Evolutionary conservation across 352 stramenopile genomes (phyloP), one percentile per base, ranked within the genome.

Genomic region (Aphanomyces astaci): DNA sequence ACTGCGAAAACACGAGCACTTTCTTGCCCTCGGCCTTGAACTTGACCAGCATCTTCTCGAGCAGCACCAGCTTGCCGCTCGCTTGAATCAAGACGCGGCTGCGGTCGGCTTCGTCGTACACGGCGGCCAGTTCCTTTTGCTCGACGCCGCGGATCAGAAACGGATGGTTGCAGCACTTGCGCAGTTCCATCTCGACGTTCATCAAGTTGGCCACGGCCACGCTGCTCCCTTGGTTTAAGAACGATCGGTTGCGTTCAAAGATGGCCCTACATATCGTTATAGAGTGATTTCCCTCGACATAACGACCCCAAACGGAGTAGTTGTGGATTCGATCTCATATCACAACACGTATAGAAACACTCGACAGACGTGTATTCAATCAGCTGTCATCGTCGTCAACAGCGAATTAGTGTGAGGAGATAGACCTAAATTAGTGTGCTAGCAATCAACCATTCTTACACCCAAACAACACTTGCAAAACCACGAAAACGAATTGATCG

Each of bases 161-260:
- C 13, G 98, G 98, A 74, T 99, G 97, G 73, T 99, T 99, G 79
- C 97, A 99, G 78, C 96, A 99, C 79, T 99, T 99, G 64, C 97
- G 86, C 57, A 99, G 81, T 71, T 99, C 96, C 96, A 99, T 99
- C 78, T 99, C 96, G 64, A 99, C 97, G 67, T 99, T 99, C 77
- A 99, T 98, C 27, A 99, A 78, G 71, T 98, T 98, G 10, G 84
- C 92, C 55, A 98, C 94, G 2, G 87, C 97, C 7, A 97, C 85
- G 31, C 96, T 81, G 2, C 82, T 72, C 4, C 84, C 87, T 77
- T 88, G 89, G 68, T 92, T 96, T 49, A 97, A 78, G 64, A 96
- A 97, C 22, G 84, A 82, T 11, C 90, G 84, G 65, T 99, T 99
- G 40, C 97, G 92, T 78, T 99, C 97, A 72, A 99, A 99, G 66